Base-by-base conservation (phyloP, 129 eudicot genomes). In the Arctium minus region DNA sequence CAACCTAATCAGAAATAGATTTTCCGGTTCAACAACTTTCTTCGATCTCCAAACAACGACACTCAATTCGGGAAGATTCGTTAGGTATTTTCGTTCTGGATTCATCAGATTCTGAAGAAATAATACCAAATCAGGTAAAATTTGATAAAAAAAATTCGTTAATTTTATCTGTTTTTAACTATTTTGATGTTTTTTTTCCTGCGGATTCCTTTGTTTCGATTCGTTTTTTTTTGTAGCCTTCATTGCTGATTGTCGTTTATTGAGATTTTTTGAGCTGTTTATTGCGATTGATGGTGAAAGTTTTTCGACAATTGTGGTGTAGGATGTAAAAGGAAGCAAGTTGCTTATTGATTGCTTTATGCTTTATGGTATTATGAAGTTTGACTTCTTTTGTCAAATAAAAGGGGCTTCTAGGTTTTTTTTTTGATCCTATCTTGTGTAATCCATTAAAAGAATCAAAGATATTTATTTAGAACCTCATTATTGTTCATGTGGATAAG, bases 401-500 rank as follows among this genome's bases (percentile, higher is more conserved):
- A 40, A 72, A 60, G 62, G 30, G 6, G 86, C 22, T 84, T 72
- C 70, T 74, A 84, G 79, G 62, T 35, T 8, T 78, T 79, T 79
- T 79, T 4, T 56, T 72, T 84, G 83, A 79, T 73, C 83, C 74
- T 84, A 78, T 84, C 76, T 44, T 79, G 76, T 79, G 18, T 10
- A 31, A 42, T 11, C 53, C 5, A n/a, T 6, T 62, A 18, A 74
- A 84, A 46, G 72, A 70, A 8, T 84, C 29, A n/a, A 73, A 42
- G 64, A 73, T 73, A 22, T 72, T 72, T 73, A 22, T 72, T 72
- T 78, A n/a, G 2, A 73, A 84, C 56, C 35, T 18, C 65, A 27
- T 77, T 70, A 60, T 74, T 73, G 18, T 79, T 33, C 38, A 8
- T 44, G n/a, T 73, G 80, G 87, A 79, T 84, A 84, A 79, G 84